Percentiles rank a stretch among this genome's conserved stretches.
Conservation (phyloP, 495 filamentous ascomycete species). For the Xylaria scruposa region DNA sequence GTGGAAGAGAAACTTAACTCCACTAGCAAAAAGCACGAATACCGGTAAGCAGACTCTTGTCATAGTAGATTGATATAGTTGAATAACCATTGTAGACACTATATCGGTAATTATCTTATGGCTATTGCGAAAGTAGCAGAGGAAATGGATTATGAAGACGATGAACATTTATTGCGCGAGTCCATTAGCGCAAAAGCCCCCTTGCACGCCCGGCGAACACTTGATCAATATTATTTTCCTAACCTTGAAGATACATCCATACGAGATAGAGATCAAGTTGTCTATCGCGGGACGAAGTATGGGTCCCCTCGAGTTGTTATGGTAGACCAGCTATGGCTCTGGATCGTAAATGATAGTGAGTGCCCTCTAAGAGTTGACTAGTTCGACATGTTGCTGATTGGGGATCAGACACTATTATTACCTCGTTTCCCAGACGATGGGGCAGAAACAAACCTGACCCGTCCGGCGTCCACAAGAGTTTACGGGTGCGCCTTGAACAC, state of each 20-base stretch:
- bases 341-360: neutral
- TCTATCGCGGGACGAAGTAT: neutral
- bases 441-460: neutral
- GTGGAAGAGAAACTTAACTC: neutral
- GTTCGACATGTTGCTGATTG: neutral
- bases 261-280: neutral
- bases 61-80: neutral
- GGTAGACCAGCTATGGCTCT: neutral
- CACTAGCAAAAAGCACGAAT: neutral
- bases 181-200: neutral
- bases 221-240: neutral
- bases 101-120: neutral
- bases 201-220: neutral
- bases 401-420: neutral
- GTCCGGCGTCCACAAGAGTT: neutral
- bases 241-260: neutral
- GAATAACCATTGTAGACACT: neutral
- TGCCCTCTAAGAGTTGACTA: neutral
- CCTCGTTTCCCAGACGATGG: neutral
- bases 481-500: neutral
- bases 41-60: neutral
- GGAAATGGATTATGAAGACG: neutral
- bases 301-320: neutral
- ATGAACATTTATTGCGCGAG: neutral
- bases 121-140: neutral